A percentile compares a stretch with the other conserved stretches of the same genome.
Evolutionary conservation across 2,329 filamentous ascomycete species (phyloP).

Genomic region (Fragosphaeria purpurea): DNA sequence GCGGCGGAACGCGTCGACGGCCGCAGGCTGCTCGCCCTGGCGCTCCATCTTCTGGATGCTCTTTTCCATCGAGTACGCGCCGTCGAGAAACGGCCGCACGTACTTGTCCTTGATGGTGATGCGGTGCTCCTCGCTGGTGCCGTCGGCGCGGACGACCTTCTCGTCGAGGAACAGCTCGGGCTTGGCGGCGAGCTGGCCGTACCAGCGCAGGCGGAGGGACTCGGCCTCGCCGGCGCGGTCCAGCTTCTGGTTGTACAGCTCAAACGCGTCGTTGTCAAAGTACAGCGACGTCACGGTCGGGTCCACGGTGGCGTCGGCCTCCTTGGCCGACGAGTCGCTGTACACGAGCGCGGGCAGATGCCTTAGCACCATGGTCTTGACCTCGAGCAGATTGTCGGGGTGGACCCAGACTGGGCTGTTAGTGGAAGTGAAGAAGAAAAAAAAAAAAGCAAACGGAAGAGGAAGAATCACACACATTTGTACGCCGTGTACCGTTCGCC

Average conservation of each 20-base stretch:
- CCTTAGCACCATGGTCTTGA: conserved; percentile 90
- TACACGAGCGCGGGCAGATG: conserved; percentile 87
- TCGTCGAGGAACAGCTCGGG: conserved; percentile 82
- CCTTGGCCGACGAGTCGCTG: conserved; percentile 75
- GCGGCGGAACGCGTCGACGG: conserved; percentile 58
- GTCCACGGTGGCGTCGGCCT: conserved; percentile 70
- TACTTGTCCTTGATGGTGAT: conserved; percentile 93
- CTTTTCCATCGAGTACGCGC: conserved; percentile 88
- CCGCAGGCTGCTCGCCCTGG: conserved; percentile 54
- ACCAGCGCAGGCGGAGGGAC: conserved; percentile 84
- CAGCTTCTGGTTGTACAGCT: conserved; percentile 79
- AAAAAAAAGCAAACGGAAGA: not conserved
- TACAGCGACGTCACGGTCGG: conserved; percentile 93
- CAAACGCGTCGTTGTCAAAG: conserved; percentile 81
- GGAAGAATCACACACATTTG: conserved; percentile 55
- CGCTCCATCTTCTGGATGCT: conserved; percentile 77
- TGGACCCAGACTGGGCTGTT: conserved; percentile 67
- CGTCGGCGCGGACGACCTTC: conserved; percentile 70
- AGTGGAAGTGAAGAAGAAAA: not conserved
- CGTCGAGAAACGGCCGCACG: conserved; percentile 74
- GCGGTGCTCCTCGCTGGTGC: conserved; percentile 66
- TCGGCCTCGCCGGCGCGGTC: conserved; percentile 64
- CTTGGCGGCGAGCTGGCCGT: conserved; percentile 67
- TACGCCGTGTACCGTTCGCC: conserved; percentile 74
- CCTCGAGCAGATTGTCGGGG: conserved; percentile 86